phyloP scores from a whole-genome alignment of 1,139 yeast genomes.

The Lodderomyces metapsilosis region DNA sequence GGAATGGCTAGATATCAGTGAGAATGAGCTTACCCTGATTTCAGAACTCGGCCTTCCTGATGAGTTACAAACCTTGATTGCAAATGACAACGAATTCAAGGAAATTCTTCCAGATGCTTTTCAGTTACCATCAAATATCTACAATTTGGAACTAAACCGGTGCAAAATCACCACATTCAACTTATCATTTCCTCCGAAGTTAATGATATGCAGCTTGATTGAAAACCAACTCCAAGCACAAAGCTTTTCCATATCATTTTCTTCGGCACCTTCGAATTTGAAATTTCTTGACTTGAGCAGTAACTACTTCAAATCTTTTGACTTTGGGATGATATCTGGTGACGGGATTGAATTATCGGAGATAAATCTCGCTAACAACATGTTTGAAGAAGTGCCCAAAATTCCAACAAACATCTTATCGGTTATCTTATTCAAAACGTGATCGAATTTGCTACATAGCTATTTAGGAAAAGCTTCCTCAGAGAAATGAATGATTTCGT shows the following conservation, averaged over 20 bases:
- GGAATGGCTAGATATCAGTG: conserved; percentile 12
- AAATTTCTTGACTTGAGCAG: conserved; percentile 14
- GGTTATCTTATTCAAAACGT: conserved; percentile 10
- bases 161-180: conserved; percentile 13
- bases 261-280: conserved; percentile 8
- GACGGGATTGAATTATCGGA: conserved; percentile 11
- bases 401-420: conserved; percentile 13
- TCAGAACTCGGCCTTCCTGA: conserved; percentile 9
- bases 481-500: background rate
- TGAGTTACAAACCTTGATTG: conserved; percentile 10
- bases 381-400: conserved; percentile 19
- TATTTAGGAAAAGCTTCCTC: background rate
- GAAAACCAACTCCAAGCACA: conserved; percentile 11
- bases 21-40: conserved; percentile 10
- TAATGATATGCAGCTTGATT: conserved; percentile 11
- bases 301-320: conserved; percentile 13
- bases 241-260: conserved; percentile 8
- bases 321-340: conserved; percentile 10
- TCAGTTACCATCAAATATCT: conserved; percentile 10
- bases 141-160: conserved; percentile 14
- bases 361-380: conserved; percentile 14
- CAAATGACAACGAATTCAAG: conserved; percentile 10
- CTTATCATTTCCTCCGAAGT: conserved; percentile 4
- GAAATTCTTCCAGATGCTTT: conserved; percentile 8
- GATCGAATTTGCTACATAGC: background rate